These are phyloP conservation scores for Porcisia deanei DNA, from an alignment of 208 protist species.

Conservation along the genomic window DNA sequence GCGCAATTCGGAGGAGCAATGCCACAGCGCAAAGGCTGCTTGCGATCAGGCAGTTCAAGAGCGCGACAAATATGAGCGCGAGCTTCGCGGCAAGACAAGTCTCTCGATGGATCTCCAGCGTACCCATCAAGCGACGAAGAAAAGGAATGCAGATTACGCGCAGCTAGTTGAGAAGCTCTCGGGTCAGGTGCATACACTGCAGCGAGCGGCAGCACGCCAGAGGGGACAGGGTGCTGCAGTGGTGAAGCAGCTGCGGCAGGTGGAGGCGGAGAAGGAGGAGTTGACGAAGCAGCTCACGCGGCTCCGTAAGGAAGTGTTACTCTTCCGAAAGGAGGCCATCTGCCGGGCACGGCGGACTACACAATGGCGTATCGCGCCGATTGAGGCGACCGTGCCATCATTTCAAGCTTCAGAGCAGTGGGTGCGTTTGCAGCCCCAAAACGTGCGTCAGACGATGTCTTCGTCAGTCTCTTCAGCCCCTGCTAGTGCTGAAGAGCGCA, in stretches of 20 bases:
- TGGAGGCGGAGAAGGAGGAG: constrained; percentile 19
- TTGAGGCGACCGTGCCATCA: not conserved
- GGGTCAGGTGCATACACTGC: constrained; percentile 41
- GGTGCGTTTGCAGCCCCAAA: not conserved
- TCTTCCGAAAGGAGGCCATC: constrained; percentile 29
- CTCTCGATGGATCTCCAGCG: constrained; percentile 24
- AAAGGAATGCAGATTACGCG: constrained; percentile 47
- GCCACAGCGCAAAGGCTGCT: not conserved
- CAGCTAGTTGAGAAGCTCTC: constrained; percentile 47
- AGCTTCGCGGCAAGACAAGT: constrained; percentile 36
- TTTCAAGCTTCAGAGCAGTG: not conserved
- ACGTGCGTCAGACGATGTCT: not conserved
- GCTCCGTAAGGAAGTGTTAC: constrained; percentile 24
- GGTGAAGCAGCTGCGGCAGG: constrained; percentile 21
- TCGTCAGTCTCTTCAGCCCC: not conserved
- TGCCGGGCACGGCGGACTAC: constrained; percentile 25
- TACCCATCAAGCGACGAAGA: constrained; percentile 21
- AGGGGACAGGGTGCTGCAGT: constrained; percentile 26
- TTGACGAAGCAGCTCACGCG: constrained; percentile 10
- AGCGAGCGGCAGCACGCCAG: constrained; percentile 35
- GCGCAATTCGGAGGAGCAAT: constrained; percentile 5
- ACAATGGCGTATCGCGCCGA: constrained; percentile 27
- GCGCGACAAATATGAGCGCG: constrained; percentile 14
- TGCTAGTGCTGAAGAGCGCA: not conserved
- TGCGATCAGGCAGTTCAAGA: constrained; percentile 22